phyloP scores from a whole-genome alignment of 129 eudicot species.

The Pseudognaphalium luteoalbum region DNA sequence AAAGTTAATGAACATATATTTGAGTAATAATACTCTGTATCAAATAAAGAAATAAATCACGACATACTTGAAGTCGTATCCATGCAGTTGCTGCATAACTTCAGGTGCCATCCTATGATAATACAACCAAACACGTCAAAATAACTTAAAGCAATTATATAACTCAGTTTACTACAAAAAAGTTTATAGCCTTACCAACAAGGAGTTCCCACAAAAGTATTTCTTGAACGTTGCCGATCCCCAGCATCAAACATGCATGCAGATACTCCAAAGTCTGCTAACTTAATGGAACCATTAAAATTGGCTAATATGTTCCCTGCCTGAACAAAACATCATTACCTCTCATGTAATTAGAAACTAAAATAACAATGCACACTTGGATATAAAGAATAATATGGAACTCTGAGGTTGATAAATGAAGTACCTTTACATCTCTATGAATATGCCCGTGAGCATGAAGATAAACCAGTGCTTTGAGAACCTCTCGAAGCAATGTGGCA shows the following conservation, averaged over 20 bases:
- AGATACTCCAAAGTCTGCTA: constrained; percentile 93
- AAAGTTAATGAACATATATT: constrained; percentile 5
- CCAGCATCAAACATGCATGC: constrained; percentile 95
- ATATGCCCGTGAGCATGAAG: constrained; percentile 91
- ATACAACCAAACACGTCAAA: not conserved
- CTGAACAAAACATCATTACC: constrained; percentile 38
- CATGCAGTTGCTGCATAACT: constrained; percentile 90
- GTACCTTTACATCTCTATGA: constrained; percentile 92
- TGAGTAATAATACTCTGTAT: not conserved
- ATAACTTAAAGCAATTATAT: not conserved
- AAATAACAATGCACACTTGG: too few species aligned
- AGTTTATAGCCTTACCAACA: constrained; percentile 57
- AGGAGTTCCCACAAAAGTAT: constrained; percentile 95
- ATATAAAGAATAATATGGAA: not conserved
- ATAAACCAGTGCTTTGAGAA: constrained; percentile 83
- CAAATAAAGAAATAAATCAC: constrained; percentile 10
- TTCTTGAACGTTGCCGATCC: constrained; percentile 86
- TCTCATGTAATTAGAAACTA: not conserved
- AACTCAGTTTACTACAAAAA: constrained; percentile 4
- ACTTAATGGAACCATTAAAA: constrained; percentile 69
- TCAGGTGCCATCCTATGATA: constrained; percentile 93
- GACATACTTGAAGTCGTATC: constrained; percentile 88
- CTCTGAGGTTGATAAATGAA: not conserved
- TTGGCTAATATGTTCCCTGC: constrained; percentile 87
- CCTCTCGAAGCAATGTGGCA: constrained; percentile 77